Base-by-base conservation (phyloP, 1,284 basidiomycete genomes). In the Phellopilus nigrolimitatus region DNA sequence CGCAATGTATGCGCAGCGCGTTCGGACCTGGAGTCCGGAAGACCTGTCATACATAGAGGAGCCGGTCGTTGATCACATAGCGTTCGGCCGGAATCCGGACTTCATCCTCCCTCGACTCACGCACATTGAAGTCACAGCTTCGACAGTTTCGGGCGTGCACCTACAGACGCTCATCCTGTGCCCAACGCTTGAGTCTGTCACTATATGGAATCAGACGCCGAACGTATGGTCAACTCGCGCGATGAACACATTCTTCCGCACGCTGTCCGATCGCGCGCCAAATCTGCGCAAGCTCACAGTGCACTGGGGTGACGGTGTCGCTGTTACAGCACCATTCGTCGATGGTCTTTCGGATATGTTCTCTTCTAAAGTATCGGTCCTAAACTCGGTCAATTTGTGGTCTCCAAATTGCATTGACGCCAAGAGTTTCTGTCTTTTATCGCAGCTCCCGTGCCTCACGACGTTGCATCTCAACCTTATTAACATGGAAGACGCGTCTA, bases 31-130 rank as follows among this genome's bases (percentile, higher is more conserved):
- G 54, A 31, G 28, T 4, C 39, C 42, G 25, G 54, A 56, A 33
- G 54, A 56, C 31, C 46, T 56, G 12, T 27, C 41, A 13, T 56
- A 56, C 50, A 45, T 56, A 12, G 49, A 51, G 13, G 54, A 56
- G 28, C 39, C 50, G 2, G 13, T 56, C n/a, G 54, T 56, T 6
- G 54, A 56, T 40, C 54, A 56, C 34, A 28, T 56, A 21, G 49
- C 54, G 2, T 56, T 56, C 22, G 50, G 54, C 2, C 49, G 54
- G 13, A 27, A 37, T 27, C 49, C 50, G 8, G 49, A 30, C 10
- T 56, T 44, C 36, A 56, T 56, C 5, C 39, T 56, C 9, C 54
- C 54, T 19, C 37, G 41, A 4, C 27, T 56, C 4, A 47, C 46
- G 28, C 54, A 56, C 28, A 47, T 56, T 37, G 50, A 56, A 27